A percentile compares a stretch with the other conserved stretches of the same genome.
Conservation (phyloP, 2,329 filamentous ascomycete genomes). For the Fusarium nematophilum region DNA sequence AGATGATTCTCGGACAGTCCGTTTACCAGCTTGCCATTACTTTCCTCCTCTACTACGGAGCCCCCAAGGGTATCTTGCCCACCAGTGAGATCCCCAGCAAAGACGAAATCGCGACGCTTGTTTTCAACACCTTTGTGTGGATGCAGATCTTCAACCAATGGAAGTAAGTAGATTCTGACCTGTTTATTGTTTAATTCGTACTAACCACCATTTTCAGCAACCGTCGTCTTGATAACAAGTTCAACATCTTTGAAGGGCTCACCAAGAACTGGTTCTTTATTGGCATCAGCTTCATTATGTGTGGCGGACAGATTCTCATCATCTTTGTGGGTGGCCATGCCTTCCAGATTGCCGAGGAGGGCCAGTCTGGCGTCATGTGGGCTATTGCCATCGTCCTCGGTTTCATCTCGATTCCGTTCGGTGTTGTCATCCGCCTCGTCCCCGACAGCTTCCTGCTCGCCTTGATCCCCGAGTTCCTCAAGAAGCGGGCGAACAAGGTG, state of each 20-base stretch:
- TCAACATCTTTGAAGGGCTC: slow-evolving; percentile 95
- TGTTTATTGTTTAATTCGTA: not conserved
- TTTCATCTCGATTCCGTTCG: slow-evolving; percentile 85
- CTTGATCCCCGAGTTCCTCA: slow-evolving; percentile 65
- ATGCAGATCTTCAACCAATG: slow-evolving; percentile 99
- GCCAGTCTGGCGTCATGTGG: slow-evolving; percentile 82
- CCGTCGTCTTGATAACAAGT: slow-evolving; percentile 90
- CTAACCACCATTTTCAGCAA: slow-evolving; percentile 64
- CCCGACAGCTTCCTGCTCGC: slow-evolving; percentile 75
- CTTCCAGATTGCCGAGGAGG: slow-evolving; percentile 74
- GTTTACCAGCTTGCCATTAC: slow-evolving; percentile 87
- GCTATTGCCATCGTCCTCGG: slow-evolving; percentile 87
- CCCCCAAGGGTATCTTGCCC: slow-evolving; percentile 54
- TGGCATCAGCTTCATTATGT: slow-evolving; percentile 85
- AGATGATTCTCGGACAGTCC: slow-evolving; percentile 96
- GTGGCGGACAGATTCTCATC: slow-evolving; percentile 89
- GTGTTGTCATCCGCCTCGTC: slow-evolving; percentile 81
- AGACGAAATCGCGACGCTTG: slow-evolving; percentile 77
- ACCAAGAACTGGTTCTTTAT: slow-evolving; percentile 90
- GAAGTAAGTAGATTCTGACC: slow-evolving; percentile 71
- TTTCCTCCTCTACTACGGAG: slow-evolving; percentile 84
- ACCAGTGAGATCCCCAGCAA: slow-evolving; percentile 55
- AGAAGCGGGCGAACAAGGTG: slow-evolving; percentile 58
- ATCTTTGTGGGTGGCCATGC: slow-evolving; percentile 86
- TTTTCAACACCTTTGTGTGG: slow-evolving; percentile 99